phyloP scores from a whole-genome alignment of 768 basidiomycete genomes.

The Fibroporia radiculosa region DNA sequence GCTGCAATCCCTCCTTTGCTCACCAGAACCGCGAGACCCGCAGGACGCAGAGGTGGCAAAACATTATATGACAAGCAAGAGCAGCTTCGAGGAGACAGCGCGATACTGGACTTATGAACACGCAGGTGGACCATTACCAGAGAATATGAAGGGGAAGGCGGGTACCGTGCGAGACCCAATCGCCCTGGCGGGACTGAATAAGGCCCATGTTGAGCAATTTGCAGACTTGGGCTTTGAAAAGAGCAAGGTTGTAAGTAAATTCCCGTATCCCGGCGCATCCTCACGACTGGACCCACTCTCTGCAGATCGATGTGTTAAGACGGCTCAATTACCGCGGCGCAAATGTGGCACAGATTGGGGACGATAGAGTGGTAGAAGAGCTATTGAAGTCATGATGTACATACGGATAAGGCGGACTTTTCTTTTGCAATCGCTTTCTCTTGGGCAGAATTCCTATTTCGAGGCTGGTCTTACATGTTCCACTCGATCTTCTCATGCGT shows the following conservation, averaged over 20 bases:
- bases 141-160: constrained; percentile 14
- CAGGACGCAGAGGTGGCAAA: constrained; percentile 98
- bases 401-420: too few species aligned
- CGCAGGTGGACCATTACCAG: constrained; percentile 64
- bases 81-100: constrained; percentile 87
- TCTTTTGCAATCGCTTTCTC: too few species aligned
- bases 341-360: constrained; percentile 72
- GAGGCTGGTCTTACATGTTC: too few species aligned
- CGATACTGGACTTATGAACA: constrained; percentile 92
- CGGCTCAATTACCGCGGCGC: constrained; percentile 82
- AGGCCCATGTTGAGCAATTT: constrained; percentile 78
- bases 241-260: constrained; percentile 70
- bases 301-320: constrained; percentile 80
- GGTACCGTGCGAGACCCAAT: constrained; percentile 32
- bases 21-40: constrained; percentile 92
- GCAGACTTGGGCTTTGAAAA: constrained; percentile 77
- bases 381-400: constrained; percentile 48
- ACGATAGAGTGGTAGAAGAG: constrained; percentile 83
- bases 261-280: neutral
- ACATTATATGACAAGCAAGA: constrained; percentile 85
- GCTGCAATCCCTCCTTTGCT: constrained; percentile 86
- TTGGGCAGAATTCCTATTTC: too few species aligned
- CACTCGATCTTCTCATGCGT: too few species aligned
- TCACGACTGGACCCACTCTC: neutral
- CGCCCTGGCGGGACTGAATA: constrained; percentile 74